Base-by-base conservation (phyloP, 345 rosid genomes). In the Tarenaya hassleriana region DNA sequence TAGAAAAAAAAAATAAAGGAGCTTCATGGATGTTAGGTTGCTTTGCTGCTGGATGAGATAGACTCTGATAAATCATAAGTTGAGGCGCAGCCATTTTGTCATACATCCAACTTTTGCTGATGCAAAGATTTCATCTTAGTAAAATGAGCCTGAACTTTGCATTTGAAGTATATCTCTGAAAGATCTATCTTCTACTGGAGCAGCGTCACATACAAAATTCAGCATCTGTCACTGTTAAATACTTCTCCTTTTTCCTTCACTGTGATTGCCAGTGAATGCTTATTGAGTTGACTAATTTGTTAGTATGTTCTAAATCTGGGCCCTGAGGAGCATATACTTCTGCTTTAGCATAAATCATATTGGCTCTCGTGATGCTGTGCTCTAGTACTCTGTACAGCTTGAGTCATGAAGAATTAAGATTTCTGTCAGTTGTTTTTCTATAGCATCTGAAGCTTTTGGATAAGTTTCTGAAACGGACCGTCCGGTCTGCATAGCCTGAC, bases 11-110 rank as follows among this genome's bases (percentile, higher is more conserved):
- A 34, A 51, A 18, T 61, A 51, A 27, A 19, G 58, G 42, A 19
- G 58, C 34, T 29, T 10, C 7, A 56, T 19, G 34, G 42, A 50
- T 50, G 56, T 41, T 16, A 39, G 33, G 24, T 60, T 50, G 11
- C 14, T 41, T 50, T 32, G 11, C 34, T 32, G 42, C 41, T 31
- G 32, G 42, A 40, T 48, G 40, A 40, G 33, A 13, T 58, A 0
- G 38, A 24, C 12, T 58, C 47, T 17, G 8, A 45, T 37, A 38
- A 35, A 29, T 16, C 44, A 43, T 47, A 17, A 21, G n/a, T 33
- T 47, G 11, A 46, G 37, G 16, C 21, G 29, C 29, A 24, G 29
- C 44, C 24, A 34, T 34, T 19, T 33, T 7, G 8, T 13, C 4
- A 10, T n/a, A n/a, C 19, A 21, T 17, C 16, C 8, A 33, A 14